Base-by-base conservation (phyloP, 495 filamentous ascomycete genomes). In the Penicillium daleae region DNA sequence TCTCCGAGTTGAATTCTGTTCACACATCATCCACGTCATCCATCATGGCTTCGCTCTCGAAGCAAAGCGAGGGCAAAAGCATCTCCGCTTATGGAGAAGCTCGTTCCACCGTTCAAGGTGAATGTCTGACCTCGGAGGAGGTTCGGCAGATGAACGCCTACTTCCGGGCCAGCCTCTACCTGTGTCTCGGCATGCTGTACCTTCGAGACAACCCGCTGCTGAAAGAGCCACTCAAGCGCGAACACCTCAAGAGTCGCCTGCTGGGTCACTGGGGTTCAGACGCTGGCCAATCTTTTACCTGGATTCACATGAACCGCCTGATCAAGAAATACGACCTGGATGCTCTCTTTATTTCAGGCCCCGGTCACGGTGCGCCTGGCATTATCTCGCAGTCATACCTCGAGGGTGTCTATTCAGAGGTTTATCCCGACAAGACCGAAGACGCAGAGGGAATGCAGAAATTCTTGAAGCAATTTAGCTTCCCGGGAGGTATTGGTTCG, bases 401-500 rank as follows among this genome's bases (percentile, higher is more conserved):
- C 8, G 88, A 92, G 63, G 88, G 88, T 19, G 83, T 85, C n/a
- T 91, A 91, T 67, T 86, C 85, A 0, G 87, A 91, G 67, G 84
- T 90, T 3, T 92, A 90, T 55, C 86, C 87, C 3, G 83, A 89
- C 56, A 88, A 83, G 68, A 80, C 82, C 10, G 84, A 89, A 60
- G 84, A 89, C 72, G 79, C 80, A 44, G 79, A 83, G 55, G 88
- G 89, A 29, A 78, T 91, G 85, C 79, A 82, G 65, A 78, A 78
- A 52, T 90, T 92, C 79, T 90, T 90, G 83, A 89, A 89, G 77
- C 86, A 89, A 66, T 92, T 91, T 76, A 90, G 87, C 19, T 90
- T 92, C 71, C 89, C 89, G 5, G 89, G 89, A 33, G 89, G 89
- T 17, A 86, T 90, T 64, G 89, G 88, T 37, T 87, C 83, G 49